Evolutionary conservation across 345 rosid genomes (phyloP).

Genomic region (Corymbia maculata): DNA sequence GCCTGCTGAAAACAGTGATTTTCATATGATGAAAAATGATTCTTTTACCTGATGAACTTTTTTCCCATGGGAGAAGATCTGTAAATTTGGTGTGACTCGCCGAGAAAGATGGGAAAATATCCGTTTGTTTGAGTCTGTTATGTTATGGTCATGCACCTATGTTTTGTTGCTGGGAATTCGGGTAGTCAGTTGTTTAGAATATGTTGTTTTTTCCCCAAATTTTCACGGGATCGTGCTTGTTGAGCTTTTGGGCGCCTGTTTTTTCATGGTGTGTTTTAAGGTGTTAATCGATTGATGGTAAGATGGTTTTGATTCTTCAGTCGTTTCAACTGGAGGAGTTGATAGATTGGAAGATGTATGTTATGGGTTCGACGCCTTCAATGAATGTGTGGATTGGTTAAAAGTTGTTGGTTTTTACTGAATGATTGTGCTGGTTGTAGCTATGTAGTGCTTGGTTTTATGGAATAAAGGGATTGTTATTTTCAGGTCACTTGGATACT

Average conservation of each 20-base stretch:
- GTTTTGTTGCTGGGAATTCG: background rate
- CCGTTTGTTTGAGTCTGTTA: background rate
- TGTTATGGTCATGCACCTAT: background rate
- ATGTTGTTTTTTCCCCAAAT: background rate
- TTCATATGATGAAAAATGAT: background rate
- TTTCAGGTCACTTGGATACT: constrained; percentile 3
- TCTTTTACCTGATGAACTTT: background rate
- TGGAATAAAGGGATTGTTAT: background rate
- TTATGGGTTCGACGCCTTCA: background rate
- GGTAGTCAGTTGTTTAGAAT: background rate
- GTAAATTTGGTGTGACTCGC: background rate
- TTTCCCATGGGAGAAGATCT: background rate
- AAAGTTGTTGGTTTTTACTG: background rate
- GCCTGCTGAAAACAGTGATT: background rate
- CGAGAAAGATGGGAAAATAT: background rate
- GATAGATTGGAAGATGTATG: background rate
- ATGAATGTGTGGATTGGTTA: background rate
- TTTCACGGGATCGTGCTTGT: background rate
- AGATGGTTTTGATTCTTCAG: background rate
- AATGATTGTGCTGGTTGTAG: background rate
- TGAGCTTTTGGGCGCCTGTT: background rate
- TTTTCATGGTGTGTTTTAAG: background rate
- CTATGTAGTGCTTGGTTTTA: background rate
- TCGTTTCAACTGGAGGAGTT: background rate
- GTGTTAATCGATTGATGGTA: background rate